Conservation (phyloP, 2,329 filamentous ascomycete species). For the Sporothrix dimorphospora region DNA sequence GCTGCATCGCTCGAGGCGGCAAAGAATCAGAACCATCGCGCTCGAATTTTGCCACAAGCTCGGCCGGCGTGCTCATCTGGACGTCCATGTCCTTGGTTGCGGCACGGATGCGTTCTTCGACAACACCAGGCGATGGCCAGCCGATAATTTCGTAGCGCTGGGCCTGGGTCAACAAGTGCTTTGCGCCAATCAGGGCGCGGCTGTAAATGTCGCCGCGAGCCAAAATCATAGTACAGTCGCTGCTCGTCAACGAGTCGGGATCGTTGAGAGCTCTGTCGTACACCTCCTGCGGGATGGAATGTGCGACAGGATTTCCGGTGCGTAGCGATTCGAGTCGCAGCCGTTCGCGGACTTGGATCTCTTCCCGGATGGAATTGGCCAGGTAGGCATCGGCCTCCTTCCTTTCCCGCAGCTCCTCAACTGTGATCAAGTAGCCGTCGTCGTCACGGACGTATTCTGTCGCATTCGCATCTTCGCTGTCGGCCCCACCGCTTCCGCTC, state of each 20-base stretch:
- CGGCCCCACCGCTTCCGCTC: constrained; percentile 4
- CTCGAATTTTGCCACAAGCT: constrained; percentile 12
- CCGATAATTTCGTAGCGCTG: constrained; percentile 10
- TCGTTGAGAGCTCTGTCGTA: not conserved
- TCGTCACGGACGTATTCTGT: constrained; percentile 16
- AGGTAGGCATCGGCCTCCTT: constrained; percentile 14
- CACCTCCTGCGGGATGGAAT: constrained; percentile 5
- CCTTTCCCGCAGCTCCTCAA: constrained; percentile 18
- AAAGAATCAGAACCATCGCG: constrained; percentile 11
- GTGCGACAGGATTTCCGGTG: constrained; percentile 3
- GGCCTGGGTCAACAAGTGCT: constrained; percentile 14
- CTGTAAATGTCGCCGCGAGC: constrained; percentile 11
- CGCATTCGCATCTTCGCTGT: constrained; percentile 16
- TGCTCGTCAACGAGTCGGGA: constrained; percentile 14
- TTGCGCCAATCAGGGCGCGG: constrained; percentile 10
- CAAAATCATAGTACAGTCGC: constrained; percentile 10
- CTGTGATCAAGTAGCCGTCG: constrained; percentile 14
- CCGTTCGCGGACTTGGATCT: constrained; percentile 10
- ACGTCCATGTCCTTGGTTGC: constrained; percentile 15
- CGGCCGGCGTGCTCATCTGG: constrained; percentile 6
- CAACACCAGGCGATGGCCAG: constrained; percentile 11
- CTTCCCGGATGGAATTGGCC: not conserved
- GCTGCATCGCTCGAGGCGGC: constrained; percentile 1
- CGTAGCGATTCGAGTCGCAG: constrained; percentile 11
- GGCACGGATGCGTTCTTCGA: constrained; percentile 18